Conservation (phyloP, 768 basidiomycete species). For the Boletus rufocinnamomeus region DNA sequence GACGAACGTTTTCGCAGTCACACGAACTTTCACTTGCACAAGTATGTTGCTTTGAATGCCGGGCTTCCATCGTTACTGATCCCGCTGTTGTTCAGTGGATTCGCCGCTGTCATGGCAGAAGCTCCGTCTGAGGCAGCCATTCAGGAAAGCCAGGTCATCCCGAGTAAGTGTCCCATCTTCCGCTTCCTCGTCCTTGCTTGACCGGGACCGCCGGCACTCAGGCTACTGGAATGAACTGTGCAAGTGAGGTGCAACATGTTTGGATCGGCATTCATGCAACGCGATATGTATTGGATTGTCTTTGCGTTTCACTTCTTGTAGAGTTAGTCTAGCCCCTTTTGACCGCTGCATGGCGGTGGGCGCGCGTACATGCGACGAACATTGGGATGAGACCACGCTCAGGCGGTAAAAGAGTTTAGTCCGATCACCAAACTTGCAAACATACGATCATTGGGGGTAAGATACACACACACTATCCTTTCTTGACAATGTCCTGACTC, state of each 20-base stretch:
- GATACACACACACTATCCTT: constrained; percentile 13
- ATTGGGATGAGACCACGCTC: neutral
- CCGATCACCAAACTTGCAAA: constrained; percentile 3
- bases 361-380: neutral
- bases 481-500: constrained; percentile 22
- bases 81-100: constrained; percentile 14
- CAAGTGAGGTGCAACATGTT: constrained; percentile 3
- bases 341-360: neutral
- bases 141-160: constrained; percentile 16
- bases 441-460: constrained; percentile 12
- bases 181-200: neutral
- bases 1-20: constrained; percentile 16
- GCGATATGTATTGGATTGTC: neutral
- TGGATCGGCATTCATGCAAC: neutral
- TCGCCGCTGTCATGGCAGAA: constrained; percentile 26
- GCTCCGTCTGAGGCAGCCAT: constrained; percentile 13
- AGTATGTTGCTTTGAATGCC: constrained; percentile 14
- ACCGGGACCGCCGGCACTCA: neutral
- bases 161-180: constrained; percentile 11
- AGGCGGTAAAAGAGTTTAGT: neutral
- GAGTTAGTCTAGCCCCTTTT: neutral
- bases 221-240: constrained; percentile 19
- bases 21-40: constrained; percentile 24
- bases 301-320: neutral
- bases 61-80: neutral